phyloP scores from a whole-genome alignment of 1,284 basidiomycete species.

The Ceratobasidium sp. region DNA sequence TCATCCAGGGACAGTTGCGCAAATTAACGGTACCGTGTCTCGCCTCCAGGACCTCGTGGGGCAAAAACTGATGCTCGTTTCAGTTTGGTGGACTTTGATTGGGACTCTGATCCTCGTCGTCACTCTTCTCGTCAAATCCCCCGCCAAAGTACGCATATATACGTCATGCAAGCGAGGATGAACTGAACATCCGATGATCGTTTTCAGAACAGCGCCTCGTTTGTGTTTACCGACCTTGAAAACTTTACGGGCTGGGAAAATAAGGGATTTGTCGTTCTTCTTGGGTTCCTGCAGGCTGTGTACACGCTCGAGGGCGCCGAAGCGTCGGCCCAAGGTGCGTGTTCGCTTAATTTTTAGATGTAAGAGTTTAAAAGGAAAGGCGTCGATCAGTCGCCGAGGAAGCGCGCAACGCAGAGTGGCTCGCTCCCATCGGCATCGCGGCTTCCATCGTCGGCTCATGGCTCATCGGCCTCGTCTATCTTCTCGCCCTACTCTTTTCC shows the following conservation, averaged over 20 bases:
- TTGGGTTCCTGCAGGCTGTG: constrained; percentile 71
- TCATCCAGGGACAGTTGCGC: constrained; percentile 35
- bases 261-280: constrained; percentile 66
- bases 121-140: constrained; percentile 66
- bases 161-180: neutral
- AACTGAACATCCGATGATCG: neutral
- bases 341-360: too few species aligned
- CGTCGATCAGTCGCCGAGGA: constrained; percentile 63
- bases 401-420: constrained; percentile 65
- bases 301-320: constrained; percentile 73
- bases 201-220: constrained; percentile 62
- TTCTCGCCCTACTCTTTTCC: constrained; percentile 69
- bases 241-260: constrained; percentile 69
- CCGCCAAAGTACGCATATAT: constrained; percentile 59
- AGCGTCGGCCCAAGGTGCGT: constrained; percentile 64
- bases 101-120: constrained; percentile 69
- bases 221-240: constrained; percentile 69
- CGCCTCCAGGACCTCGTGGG: neutral
- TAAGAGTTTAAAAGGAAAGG: too few species aligned
- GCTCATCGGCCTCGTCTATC: constrained; percentile 67
- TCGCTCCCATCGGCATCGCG: constrained; percentile 68
- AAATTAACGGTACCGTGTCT: constrained; percentile 24
- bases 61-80: constrained; percentile 9
- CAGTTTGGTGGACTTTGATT: constrained; percentile 69
- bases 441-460: constrained; percentile 69